These are phyloP conservation scores for Styphnolobium japonicum DNA, from an alignment of 306 rosid species.

Conservation along the genomic window DNA sequence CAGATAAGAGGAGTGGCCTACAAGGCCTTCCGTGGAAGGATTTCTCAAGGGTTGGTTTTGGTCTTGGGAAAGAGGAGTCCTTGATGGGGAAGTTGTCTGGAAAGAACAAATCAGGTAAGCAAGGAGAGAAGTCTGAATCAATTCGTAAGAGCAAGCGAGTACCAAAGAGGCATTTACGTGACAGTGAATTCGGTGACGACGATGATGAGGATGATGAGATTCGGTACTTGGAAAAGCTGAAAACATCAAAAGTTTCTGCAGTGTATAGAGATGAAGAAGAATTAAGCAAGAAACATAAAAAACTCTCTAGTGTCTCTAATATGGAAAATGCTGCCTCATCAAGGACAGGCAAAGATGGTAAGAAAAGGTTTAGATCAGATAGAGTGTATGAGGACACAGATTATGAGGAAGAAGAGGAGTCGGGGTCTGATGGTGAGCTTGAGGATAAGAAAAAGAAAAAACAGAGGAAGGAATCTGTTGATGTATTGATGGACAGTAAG, in stretches of 20 bases:
- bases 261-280: conserved; percentile 75
- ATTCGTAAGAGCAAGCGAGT: conserved; percentile 62
- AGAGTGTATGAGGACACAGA: conserved; percentile 4
- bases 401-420: conserved; percentile 61
- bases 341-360: conserved; percentile 19
- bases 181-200: conserved; percentile 66
- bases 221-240: conserved; percentile 86
- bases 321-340: conserved; percentile 53
- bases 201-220: conserved; percentile 84
- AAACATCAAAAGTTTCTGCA: conserved; percentile 62
- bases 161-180: conserved; percentile 70
- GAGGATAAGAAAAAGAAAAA: conserved; percentile 73
- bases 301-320: conserved; percentile 72
- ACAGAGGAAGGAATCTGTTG: conserved; percentile 78
- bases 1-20: conserved; percentile 58
- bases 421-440: conserved; percentile 69
- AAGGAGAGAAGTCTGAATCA: conserved; percentile 55
- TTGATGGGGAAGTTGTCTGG: conserved; percentile 54
- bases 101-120: conserved; percentile 49
- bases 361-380: conserved; percentile 21
- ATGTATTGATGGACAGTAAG: conserved; percentile 64
- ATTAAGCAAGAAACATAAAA: conserved; percentile 69
- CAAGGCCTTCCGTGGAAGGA: conserved; percentile 96
- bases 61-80: conserved; percentile 61
- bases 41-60: conserved; percentile 69